phyloP scores from a whole-genome alignment of 2,329 filamentous ascomycete species.

The Aspergillus sp. region DNA sequence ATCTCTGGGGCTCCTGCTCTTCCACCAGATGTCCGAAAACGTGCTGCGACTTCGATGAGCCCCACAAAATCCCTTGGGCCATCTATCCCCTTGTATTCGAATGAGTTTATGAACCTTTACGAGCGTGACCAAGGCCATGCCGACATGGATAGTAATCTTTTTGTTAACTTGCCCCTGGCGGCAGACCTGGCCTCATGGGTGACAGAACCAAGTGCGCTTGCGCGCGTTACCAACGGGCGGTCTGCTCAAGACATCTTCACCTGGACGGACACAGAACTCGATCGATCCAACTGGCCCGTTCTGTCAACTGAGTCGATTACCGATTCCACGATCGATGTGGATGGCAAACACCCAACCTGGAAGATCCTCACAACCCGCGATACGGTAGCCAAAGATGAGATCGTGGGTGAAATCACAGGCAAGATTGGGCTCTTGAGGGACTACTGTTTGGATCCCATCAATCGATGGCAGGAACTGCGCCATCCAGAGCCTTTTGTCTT shows the following conservation, averaged over 20 bases:
- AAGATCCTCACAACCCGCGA: slow-evolving; percentile 52
- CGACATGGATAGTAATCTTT: slow-evolving; percentile 67
- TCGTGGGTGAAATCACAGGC: slow-evolving; percentile 71
- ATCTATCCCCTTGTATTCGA: slow-evolving; percentile 66
- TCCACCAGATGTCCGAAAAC: slow-evolving; percentile 58
- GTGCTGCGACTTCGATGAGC: slow-evolving; percentile 60
- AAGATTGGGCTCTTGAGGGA: slow-evolving; percentile 69
- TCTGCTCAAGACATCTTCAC: slow-evolving; percentile 66
- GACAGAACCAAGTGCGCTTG: slow-evolving; percentile 65
- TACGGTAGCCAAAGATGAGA: slow-evolving; percentile 47
- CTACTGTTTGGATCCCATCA: slow-evolving; percentile 63
- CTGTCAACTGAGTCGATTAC: slow-evolving; percentile 51
- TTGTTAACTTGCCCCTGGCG: slow-evolving; percentile 69
- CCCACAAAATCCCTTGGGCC: slow-evolving; percentile 62
- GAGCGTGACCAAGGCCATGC: slow-evolving; percentile 57
- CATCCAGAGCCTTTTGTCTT: slow-evolving; percentile 68
- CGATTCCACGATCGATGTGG: slow-evolving; percentile 42
- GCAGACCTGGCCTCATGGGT: slow-evolving; percentile 75
- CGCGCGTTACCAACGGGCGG: slow-evolving; percentile 61
- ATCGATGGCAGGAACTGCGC: slow-evolving; percentile 62
- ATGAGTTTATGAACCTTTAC: slow-evolving; percentile 71
- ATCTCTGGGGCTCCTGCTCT: slow-evolving; percentile 61
- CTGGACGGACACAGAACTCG: slow-evolving; percentile 50
- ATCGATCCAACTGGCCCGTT: slow-evolving; percentile 50
- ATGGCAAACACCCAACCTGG: slow-evolving; percentile 63